Evolutionary conservation across 768 basidiomycete genomes (phyloP), one percentile per base, ranked within the genome.

Genomic region (Suillus alpinus): DNA sequence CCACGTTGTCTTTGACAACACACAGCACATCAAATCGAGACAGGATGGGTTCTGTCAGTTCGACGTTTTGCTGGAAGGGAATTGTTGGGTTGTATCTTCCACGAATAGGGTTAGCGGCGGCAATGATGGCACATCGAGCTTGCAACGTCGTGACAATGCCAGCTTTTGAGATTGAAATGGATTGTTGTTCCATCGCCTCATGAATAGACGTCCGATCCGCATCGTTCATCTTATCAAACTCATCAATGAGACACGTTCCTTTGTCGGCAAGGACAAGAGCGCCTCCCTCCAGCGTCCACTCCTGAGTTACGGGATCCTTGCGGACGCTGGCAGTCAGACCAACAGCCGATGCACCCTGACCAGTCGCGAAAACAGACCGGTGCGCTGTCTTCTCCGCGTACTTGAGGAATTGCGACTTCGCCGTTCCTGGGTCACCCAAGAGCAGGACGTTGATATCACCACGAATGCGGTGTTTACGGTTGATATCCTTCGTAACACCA

Each of bases 151-250:
- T 98, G 59, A 98, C 92, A 64, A 99, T 99, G 46, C 97, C 97
- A 16, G 97, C 97, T 72, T 99, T 99, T 26, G 96, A 94, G 68
- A 99, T 98, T 4, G 97, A 98, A 66, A 99, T 99, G 13, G 94
- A 91, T 73, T 98, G 97, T 76, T 99, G 97, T 72, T 99, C 97
- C 97, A 99, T 99, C 1, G 97, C 97, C 74, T 99, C 97, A 80
- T 98, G 97, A 68, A 99, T 98, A 4, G 95, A 97, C 16, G 95
- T 98, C 67, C 96, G 83, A 73, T 99, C 96, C 16, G 93, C 84
- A 68, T 98, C 97, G 76, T 98, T 98, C 97, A 99, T 99, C 81
- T 99, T 99, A 80, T 99, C 97, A 73, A 99, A 98, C 74, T 98
- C 97, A 76, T 99, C 97, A 66, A 99, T 99, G 40, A 98, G 80